Evolutionary conservation across 208 protist genomes (phyloP).

Genomic region (Wallacemonas rigidus): DNA sequence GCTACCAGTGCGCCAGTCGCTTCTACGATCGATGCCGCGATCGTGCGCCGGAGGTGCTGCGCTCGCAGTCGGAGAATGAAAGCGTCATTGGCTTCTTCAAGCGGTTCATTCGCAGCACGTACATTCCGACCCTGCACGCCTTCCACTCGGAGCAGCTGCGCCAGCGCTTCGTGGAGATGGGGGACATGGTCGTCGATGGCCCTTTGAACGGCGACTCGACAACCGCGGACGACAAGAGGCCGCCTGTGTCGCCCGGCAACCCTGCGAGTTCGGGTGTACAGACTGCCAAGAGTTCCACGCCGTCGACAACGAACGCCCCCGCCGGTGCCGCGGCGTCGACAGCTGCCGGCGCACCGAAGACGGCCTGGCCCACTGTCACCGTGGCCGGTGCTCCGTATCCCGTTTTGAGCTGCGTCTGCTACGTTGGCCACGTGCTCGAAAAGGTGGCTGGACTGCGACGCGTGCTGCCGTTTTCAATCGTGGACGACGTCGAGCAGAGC

Average conservation of each 20-base stretch:
- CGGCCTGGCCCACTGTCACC: slow-evolving; percentile 63
- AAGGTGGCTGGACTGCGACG: slow-evolving; percentile 59
- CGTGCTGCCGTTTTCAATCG: slow-evolving; percentile 52
- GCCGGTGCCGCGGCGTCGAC: slow-evolving; percentile 6
- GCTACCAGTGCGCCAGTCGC: slow-evolving; percentile 63
- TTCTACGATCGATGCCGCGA: slow-evolving; percentile 72
- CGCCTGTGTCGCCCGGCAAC: background rate
- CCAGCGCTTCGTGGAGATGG: slow-evolving; percentile 55
- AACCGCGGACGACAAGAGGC: slow-evolving; percentile 6
- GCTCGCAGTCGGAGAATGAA: slow-evolving; percentile 41
- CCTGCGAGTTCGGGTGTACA: background rate
- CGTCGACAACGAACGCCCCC: slow-evolving; percentile 11
- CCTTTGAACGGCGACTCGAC: slow-evolving; percentile 7
- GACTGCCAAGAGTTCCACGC: background rate
- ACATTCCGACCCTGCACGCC: slow-evolving; percentile 61
- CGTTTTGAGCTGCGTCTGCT: slow-evolving; percentile 71
- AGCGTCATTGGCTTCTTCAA: slow-evolving; percentile 70
- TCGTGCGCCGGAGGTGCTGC: slow-evolving; percentile 49
- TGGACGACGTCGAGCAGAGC: slow-evolving; percentile 61
- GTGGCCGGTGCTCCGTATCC: slow-evolving; percentile 40
- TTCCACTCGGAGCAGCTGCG: slow-evolving; percentile 78
- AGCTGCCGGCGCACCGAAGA: background rate
- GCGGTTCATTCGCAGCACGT: slow-evolving; percentile 64
- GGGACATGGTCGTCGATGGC: slow-evolving; percentile 22
- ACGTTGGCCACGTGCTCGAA: slow-evolving; percentile 72